Evolutionary conservation across 305 asterid genomes (phyloP), one percentile per base, ranked within the genome.

Genomic region (Stenogyne calaminthoides): DNA sequence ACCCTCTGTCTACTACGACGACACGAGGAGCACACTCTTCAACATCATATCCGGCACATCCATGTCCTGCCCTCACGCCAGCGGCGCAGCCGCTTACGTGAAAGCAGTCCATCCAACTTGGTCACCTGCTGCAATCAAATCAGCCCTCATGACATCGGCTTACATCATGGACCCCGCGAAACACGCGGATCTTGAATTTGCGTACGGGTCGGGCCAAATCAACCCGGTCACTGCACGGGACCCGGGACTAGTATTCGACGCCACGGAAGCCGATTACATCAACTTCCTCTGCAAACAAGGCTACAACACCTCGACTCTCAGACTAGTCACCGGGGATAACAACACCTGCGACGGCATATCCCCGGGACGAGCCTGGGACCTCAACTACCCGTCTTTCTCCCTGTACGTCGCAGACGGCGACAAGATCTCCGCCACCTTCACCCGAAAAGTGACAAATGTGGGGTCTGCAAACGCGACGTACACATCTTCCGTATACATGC

Each of bases 111-210:
- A 85, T 58, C 90, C 90, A 0, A 37, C 64, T 9, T 88, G 95
- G 91, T 88, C 90, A 4, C 91, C 95, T 1, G 84, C 95, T 20
- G 95, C 95, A 9, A 82, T 88, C 1, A 86, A 88, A 69, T 88
- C 91, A 10, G 94, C 91, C 71, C 85, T 86, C 70, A 88, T 88
- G 90, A 88, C 94, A 47, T 54, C 84, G 86, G 89, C 94, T 51
- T 9, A 63, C 40, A 57, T 68, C 32, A 67, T 86, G 85, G 84
- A 82, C 83, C 78, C 86, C 1, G 65, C 25, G 0, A 83, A 82
- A 56, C 81, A 77, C 7, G 70, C 46, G 90, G 95, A 0, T 80
- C n/a, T n/a, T n/a, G n/a, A n/a, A n/a, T n/a, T n/a, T n/a, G n/a
- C n/a, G n/a, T n/a, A n/a, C n/a, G n/a, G n/a, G n/a, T n/a, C 95